phyloP scores from a whole-genome alignment of 768 basidiomycete species.

The Multifurca ochricompacta region DNA sequence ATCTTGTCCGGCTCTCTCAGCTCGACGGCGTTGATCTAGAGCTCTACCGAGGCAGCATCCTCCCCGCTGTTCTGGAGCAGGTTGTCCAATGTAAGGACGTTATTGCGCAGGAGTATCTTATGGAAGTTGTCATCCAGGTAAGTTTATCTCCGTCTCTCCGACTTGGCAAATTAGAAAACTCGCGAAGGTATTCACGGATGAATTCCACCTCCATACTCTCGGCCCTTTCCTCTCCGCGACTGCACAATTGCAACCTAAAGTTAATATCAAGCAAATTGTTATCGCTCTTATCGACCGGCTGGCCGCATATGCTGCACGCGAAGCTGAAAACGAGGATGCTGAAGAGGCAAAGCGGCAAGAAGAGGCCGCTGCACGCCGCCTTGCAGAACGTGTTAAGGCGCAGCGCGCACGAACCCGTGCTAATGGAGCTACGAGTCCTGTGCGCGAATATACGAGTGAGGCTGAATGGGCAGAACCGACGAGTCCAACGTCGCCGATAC shows the following conservation, averaged over 20 bases:
- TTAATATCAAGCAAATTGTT: constrained; percentile 97
- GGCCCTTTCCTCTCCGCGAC: constrained; percentile 94
- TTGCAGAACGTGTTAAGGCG: constrained; percentile 78
- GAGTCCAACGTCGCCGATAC: constrained; percentile 23
- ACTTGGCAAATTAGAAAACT: neutral
- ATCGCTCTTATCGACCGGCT: constrained; percentile 95
- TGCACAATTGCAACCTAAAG: constrained; percentile 93
- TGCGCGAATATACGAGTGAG: constrained; percentile 19
- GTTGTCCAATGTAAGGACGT: constrained; percentile 98
- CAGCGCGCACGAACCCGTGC: constrained; percentile 61
- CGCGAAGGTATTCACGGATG: constrained; percentile 91
- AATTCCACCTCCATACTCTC: constrained; percentile 95
- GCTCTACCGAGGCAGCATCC: constrained; percentile 78
- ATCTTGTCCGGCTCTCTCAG: constrained; percentile 90
- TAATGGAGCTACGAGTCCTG: constrained; percentile 26
- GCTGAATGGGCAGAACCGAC: constrained; percentile 23
- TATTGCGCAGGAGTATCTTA: constrained; percentile 97
- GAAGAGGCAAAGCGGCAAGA: constrained; percentile 91
- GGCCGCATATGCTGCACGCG: constrained; percentile 92
- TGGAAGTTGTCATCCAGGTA: constrained; percentile 99
- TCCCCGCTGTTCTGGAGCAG: constrained; percentile 92
- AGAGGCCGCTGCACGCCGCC: constrained; percentile 81
- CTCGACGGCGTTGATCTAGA: constrained; percentile 94
- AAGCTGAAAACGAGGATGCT: constrained; percentile 93
- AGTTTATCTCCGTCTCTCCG: constrained; percentile 19